These are phyloP conservation scores for Phytophthora foliorum DNA, from an alignment of 352 stramenopile genomes.

Conservation along the genomic window DNA sequence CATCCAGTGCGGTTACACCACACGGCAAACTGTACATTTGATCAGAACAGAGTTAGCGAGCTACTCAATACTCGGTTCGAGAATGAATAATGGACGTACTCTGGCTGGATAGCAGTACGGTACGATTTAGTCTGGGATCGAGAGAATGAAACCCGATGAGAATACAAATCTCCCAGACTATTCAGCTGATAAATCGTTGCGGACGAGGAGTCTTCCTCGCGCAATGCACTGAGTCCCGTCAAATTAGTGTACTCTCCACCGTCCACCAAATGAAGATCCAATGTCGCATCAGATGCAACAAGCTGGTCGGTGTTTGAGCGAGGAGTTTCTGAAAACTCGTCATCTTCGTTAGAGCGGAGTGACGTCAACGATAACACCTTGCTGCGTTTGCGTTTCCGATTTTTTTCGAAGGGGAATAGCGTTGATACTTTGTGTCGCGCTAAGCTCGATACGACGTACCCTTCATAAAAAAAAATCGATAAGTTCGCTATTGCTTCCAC, in stretches of 20 bases:
- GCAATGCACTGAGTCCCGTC: constrained; percentile 57
- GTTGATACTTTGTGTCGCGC: constrained; percentile 50
- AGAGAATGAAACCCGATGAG: constrained; percentile 57
- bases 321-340: constrained; percentile 42
- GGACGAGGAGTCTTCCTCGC: constrained; percentile 28
- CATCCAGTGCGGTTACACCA: constrained; percentile 48
- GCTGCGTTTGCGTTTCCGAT: constrained; percentile 28
- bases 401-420: constrained; percentile 59
- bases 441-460: constrained; percentile 56
- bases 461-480: constrained; percentile 17
- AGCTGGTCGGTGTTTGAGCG: constrained; percentile 50
- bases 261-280: constrained; percentile 70
- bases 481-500: neutral
- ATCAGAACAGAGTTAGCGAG: constrained; percentile 18
- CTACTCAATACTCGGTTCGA: neutral
- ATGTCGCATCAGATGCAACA: constrained; percentile 60
- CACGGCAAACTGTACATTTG: constrained; percentile 53
- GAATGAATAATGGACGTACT: constrained; percentile 50
- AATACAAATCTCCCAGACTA: constrained; percentile 70
- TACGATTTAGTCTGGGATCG: constrained; percentile 49
- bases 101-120: constrained; percentile 54
- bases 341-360: constrained; percentile 42
- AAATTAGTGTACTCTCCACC: constrained; percentile 70
- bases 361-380: constrained; percentile 49
- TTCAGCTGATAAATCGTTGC: constrained; percentile 74